Conservation (phyloP, 805 yeast genomes). For the Yarrowia alimentaria region DNA sequence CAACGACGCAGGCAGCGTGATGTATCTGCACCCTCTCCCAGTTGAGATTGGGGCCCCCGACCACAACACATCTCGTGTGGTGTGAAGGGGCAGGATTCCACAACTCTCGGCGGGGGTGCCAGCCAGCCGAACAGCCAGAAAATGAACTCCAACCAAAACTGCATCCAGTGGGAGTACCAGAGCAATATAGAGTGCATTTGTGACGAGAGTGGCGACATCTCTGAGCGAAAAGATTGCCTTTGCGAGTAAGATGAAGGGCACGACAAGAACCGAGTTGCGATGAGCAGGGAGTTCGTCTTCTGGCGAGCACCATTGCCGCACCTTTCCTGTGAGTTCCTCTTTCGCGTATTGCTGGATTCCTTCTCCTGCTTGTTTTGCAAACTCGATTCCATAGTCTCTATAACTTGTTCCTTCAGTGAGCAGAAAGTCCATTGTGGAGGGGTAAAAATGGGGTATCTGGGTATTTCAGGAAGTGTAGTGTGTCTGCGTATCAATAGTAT, state of each 20-base stretch:
- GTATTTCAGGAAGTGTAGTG: background rate
- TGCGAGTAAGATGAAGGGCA: constrained; percentile 3
- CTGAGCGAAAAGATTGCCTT: background rate
- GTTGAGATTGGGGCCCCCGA: constrained; percentile 11
- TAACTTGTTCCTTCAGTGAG: background rate
- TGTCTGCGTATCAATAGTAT: no score
- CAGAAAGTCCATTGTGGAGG: background rate
- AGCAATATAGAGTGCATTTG: background rate
- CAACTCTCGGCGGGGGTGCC: background rate
- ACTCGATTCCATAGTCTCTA: constrained; percentile 14
- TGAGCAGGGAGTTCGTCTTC: background rate
- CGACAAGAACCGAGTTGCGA: constrained; percentile 1
- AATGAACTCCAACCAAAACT: background rate
- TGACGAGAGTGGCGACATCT: background rate
- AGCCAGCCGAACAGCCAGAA: background rate
- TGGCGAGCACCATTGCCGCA: background rate
- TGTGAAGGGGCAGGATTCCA: background rate
- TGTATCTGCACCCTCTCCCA: constrained; percentile 7
- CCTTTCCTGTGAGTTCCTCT: background rate
- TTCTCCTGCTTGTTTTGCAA: background rate
- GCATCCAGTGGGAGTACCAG: constrained; percentile 3
- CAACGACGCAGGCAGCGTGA: background rate
- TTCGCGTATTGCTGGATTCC: background rate
- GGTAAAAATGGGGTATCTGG: no score
- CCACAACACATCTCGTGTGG: constrained; percentile 6